These are phyloP conservation scores for Capsella bursapastoris DNA, from an alignment of 345 rosid species.

Conservation along the genomic window DNA sequence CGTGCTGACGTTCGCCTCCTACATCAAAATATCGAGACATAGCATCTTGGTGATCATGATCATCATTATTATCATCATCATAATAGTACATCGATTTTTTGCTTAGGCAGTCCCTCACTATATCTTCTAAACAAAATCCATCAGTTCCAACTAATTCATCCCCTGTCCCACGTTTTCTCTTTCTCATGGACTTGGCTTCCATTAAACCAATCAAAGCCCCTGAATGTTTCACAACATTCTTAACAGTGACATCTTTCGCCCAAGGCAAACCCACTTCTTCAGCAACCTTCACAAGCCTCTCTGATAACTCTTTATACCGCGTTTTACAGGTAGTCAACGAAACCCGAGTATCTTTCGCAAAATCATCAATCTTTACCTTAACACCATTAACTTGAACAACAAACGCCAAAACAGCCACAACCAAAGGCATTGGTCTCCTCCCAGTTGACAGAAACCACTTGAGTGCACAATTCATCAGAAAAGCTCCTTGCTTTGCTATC, in stretches of 20 bases:
- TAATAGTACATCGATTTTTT: constrained; percentile 47
- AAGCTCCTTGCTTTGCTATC: constrained; percentile 68
- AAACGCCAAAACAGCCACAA: constrained; percentile 71
- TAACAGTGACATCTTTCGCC: constrained; percentile 73
- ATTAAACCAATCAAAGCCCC: constrained; percentile 60
- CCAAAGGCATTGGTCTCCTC: constrained; percentile 76
- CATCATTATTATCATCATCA: constrained; percentile 36
- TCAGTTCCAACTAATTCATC: constrained; percentile 14
- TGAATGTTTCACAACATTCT: constrained; percentile 70
- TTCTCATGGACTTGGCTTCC: constrained; percentile 72
- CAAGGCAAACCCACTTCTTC: constrained; percentile 67
- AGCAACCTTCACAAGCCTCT: constrained; percentile 68
- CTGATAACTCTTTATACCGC: constrained; percentile 68
- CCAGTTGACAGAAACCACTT: constrained; percentile 83
- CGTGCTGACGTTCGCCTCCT: constrained; percentile 29
- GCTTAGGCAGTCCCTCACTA: constrained; percentile 55
- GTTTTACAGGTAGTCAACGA: constrained; percentile 50
- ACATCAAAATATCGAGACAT: constrained; percentile 47
- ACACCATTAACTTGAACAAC: constrained; percentile 66
- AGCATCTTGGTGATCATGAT: constrained; percentile 24
- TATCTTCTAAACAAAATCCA: constrained; percentile 41
- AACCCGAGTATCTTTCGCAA: constrained; percentile 52
- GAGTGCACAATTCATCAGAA: constrained; percentile 70
- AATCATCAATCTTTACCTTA: constrained; percentile 56
- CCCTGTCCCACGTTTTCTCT: constrained; percentile 22